A percentile compares a stretch with the other conserved stretches of the same genome.
Conservation (phyloP, 306 rosid species). For the Styphnolobium japonicum region DNA sequence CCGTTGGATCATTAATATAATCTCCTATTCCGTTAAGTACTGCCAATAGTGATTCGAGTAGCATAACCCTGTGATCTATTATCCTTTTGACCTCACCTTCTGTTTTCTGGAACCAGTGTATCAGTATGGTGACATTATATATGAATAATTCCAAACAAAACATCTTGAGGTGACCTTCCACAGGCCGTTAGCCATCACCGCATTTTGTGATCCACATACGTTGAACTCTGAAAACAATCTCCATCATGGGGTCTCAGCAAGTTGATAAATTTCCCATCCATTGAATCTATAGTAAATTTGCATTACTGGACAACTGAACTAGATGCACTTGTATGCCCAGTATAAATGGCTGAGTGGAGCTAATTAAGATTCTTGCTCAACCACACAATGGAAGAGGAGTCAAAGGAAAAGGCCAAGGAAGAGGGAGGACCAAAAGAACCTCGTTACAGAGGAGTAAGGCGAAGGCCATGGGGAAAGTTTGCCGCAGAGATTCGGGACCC, state of each 20-base stretch:
- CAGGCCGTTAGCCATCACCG: slow-evolving; percentile 25
- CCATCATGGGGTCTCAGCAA: slow-evolving; percentile 26
- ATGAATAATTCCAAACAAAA: slow-evolving; percentile 16
- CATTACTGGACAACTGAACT: not conserved
- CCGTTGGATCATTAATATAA: not conserved
- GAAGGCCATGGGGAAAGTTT: slow-evolving; percentile 38
- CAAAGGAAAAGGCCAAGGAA: not conserved
- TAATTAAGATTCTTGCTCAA: not conserved
- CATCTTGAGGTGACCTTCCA: slow-evolving; percentile 7
- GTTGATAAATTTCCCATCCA: slow-evolving; percentile 7
- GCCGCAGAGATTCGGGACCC: slow-evolving; percentile 36
- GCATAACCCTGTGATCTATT: not conserved
- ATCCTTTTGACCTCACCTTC: slow-evolving; percentile 13
- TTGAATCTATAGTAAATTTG: slow-evolving; percentile 27
- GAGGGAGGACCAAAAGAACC: not conserved
- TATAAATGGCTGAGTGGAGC: slow-evolving; percentile 9
- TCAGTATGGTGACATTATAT: not conserved
- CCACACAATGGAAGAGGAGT: slow-evolving; percentile 16
- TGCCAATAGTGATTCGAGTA: not conserved
- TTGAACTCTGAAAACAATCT: slow-evolving; percentile 34
- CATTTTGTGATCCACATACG: slow-evolving; percentile 27
- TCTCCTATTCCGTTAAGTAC: not conserved
- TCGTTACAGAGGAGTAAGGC: slow-evolving; percentile 29
- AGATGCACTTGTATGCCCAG: not conserved
- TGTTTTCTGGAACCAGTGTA: slow-evolving; percentile 7